phyloP scores from a whole-genome alignment of 2,329 filamentous ascomycete species.

The Fusarium albidum region DNA sequence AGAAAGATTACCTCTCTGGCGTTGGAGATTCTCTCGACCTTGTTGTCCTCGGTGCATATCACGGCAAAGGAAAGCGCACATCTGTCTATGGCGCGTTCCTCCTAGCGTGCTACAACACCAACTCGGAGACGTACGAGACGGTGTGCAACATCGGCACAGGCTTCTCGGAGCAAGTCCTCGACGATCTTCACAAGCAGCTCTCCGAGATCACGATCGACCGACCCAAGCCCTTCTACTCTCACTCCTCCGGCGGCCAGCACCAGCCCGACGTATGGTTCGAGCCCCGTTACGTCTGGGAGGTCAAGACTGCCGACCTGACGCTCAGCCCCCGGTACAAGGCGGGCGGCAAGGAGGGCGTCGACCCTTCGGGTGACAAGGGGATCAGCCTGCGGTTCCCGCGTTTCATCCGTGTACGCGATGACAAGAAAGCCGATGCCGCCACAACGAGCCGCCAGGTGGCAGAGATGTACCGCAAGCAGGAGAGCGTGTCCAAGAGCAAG shows the following conservation, averaged over 20 bases:
- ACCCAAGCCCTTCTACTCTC: constrained; percentile 93
- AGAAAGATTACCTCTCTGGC: constrained; percentile 96
- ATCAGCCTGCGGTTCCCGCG: constrained; percentile 91
- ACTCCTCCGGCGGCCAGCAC: constrained; percentile 84
- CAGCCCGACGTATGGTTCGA: constrained; percentile 99
- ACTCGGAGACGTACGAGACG: constrained; percentile 85
- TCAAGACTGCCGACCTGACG: constrained; percentile 95
- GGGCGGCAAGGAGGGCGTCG: constrained; percentile 82
- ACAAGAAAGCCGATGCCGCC: constrained; percentile 94
- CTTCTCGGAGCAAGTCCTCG: constrained; percentile 93
- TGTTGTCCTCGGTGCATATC: constrained; percentile 93
- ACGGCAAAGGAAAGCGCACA: constrained; percentile 93
- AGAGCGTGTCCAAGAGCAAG: constrained; percentile 87
- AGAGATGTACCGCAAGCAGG: constrained; percentile 97
- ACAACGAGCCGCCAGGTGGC: constrained; percentile 86
- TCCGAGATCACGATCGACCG: constrained; percentile 83
- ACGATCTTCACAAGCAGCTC: constrained; percentile 81
- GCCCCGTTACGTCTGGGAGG: constrained; percentile 93
- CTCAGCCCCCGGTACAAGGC: constrained; percentile 93
- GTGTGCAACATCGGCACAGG: constrained; percentile 99
- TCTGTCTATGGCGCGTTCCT: constrained; percentile 96
- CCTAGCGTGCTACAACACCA: constrained; percentile 89
- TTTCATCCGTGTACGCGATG: constrained; percentile 90
- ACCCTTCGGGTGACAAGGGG: constrained; percentile 74
- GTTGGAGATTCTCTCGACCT: constrained; percentile 96